These are phyloP conservation scores for Pseudogymnoascus sp. DNA, from an alignment of 2,329 filamentous ascomycete species.

Conservation along the genomic window DNA sequence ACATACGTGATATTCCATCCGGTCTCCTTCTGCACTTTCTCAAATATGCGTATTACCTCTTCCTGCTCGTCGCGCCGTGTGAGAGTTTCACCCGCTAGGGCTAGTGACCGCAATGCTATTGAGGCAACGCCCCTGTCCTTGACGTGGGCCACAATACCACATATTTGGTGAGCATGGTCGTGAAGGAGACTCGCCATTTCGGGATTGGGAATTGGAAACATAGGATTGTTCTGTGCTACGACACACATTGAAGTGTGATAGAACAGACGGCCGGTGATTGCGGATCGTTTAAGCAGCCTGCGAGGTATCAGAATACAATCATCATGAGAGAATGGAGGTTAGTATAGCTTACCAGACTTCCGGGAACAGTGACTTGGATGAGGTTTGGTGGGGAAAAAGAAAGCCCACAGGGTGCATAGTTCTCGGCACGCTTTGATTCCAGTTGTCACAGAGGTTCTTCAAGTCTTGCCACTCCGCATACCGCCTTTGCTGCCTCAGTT, in stretches of 20 bases:
- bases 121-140: slow-evolving; percentile 73
- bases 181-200: slow-evolving; percentile 65
- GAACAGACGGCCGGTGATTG: slow-evolving; percentile 74
- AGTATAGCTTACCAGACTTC: slow-evolving; percentile 63
- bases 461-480: slow-evolving; percentile 71
- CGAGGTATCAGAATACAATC: slow-evolving; percentile 20
- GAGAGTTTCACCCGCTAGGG: slow-evolving; percentile 68
- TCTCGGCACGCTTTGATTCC: slow-evolving; percentile 69
- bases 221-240: slow-evolving; percentile 70
- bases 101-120: slow-evolving; percentile 70
- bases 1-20: slow-evolving; percentile 71
- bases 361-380: slow-evolving; percentile 68
- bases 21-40: slow-evolving; percentile 65
- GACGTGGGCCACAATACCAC: slow-evolving; percentile 79
- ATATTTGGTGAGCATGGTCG: slow-evolving; percentile 74
- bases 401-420: slow-evolving; percentile 85
- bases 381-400: slow-evolving; percentile 58
- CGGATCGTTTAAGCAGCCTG: slow-evolving; percentile 74
- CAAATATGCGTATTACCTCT: slow-evolving; percentile 71
- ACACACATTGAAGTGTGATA: slow-evolving; percentile 83
- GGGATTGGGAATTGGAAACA: slow-evolving; percentile 34
- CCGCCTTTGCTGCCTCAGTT: slow-evolving; percentile 54
- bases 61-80: slow-evolving; percentile 63
- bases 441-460: slow-evolving; percentile 74
- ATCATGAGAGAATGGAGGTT: neutral